A percentile compares a stretch with the other conserved stretches of the same genome.
Evolutionary conservation across 1,139 yeast genomes (phyloP).

Genomic region (Pichia sp.): DNA sequence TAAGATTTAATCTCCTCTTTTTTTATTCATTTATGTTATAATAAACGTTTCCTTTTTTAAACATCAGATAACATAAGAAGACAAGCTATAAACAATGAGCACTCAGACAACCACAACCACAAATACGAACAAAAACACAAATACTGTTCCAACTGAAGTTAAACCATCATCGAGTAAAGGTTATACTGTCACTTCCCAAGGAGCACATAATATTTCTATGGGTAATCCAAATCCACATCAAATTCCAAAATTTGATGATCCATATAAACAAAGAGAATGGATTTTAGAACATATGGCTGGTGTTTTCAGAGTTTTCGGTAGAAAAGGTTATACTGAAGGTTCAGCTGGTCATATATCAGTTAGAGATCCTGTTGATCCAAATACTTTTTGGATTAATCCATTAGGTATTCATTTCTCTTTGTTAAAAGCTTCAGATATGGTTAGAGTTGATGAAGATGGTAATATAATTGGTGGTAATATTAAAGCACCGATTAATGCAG

Average conservation of each 20-base stretch:
- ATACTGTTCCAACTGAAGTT: constrained; percentile 13
- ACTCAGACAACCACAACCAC: no score
- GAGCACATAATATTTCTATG: constrained; percentile 41
- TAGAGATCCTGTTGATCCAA: constrained; percentile 63
- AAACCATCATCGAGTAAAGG: constrained; percentile 28
- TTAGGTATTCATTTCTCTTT: constrained; percentile 63
- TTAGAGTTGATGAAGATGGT: constrained; percentile 54
- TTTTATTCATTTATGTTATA: no score
- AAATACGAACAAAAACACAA: no score
- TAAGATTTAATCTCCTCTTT: no score
- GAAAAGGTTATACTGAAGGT: constrained; percentile 65
- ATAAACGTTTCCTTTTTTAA: no score
- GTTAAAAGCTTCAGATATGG: constrained; percentile 63
- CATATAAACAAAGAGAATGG: constrained; percentile 49
- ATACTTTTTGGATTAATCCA: constrained; percentile 74
- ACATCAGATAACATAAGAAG: no score
- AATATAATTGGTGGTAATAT: constrained; percentile 13
- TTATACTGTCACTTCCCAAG: constrained; percentile 31
- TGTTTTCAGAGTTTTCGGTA: constrained; percentile 68
- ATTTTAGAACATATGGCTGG: constrained; percentile 69
- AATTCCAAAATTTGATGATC: constrained; percentile 44
- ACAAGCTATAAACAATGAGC: no score
- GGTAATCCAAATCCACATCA: constrained; percentile 28
- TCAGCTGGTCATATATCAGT: constrained; percentile 73
- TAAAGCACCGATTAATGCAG: constrained; percentile 55